phyloP scores from a whole-genome alignment of 495 filamentous ascomycete species.

The Xylaria longipes region DNA sequence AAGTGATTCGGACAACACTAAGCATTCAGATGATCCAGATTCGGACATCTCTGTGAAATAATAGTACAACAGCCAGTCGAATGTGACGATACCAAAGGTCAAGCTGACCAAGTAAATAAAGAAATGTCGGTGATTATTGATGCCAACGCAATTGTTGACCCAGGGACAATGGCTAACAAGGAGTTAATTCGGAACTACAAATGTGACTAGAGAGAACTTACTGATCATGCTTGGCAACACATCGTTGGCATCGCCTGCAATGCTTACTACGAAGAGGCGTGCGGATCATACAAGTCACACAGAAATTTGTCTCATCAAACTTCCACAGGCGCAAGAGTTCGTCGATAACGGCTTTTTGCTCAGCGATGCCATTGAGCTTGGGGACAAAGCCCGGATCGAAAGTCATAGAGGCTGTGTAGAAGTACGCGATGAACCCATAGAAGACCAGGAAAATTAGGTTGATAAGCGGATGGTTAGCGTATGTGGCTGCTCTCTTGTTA shows the following conservation, averaged over 20 bases:
- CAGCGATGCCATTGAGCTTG: slow-evolving; percentile 82
- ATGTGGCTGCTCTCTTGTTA: slow-evolving; percentile 62
- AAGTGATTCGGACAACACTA: slow-evolving; percentile 72
- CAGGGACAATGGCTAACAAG: slow-evolving; percentile 88
- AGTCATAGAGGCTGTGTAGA: slow-evolving; percentile 84
- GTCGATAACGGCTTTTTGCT: slow-evolving; percentile 86
- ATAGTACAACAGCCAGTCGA: slow-evolving; percentile 55
- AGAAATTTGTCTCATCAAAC: slow-evolving; percentile 94
- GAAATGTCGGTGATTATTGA: slow-evolving; percentile 96
- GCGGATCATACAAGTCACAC: slow-evolving; percentile 89
- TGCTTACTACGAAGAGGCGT: slow-evolving; percentile 94
- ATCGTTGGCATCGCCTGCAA: slow-evolving; percentile 87
- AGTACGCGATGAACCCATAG: slow-evolving; percentile 74
- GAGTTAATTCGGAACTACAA: slow-evolving; percentile 44
- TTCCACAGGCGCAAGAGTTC: slow-evolving; percentile 83
- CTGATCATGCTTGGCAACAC: slow-evolving; percentile 97
- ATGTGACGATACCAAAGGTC: slow-evolving; percentile 73
- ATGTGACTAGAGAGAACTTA: slow-evolving; percentile 52
- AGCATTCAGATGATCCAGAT: slow-evolving; percentile 62
- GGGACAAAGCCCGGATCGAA: slow-evolving; percentile 95
- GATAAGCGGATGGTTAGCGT: slow-evolving; percentile 65
- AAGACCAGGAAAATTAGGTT: slow-evolving; percentile 76
- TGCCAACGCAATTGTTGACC: slow-evolving; percentile 94
- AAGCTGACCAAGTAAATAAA: slow-evolving; percentile 83
- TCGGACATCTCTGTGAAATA: slow-evolving; percentile 47